These are phyloP conservation scores for Oidiodendron maius DNA, from an alignment of 495 filamentous ascomycete species.

Conservation along the genomic window DNA sequence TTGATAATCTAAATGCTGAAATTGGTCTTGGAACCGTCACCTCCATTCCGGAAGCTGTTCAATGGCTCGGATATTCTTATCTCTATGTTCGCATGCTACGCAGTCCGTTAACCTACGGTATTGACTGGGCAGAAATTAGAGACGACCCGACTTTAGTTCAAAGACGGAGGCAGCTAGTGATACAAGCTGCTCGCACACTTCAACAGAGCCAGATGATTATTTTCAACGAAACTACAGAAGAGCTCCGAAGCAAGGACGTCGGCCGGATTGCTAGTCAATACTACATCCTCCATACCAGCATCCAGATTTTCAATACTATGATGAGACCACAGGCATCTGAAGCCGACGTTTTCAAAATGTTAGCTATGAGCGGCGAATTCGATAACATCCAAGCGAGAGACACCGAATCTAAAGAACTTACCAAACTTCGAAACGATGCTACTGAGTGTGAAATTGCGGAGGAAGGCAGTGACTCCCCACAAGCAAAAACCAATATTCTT, in stretches of 20 bases:
- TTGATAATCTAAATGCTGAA: slow-evolving; percentile 96
- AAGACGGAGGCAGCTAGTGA: slow-evolving; percentile 73
- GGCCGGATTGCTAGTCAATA: slow-evolving; percentile 96
- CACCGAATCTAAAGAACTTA: slow-evolving; percentile 74
- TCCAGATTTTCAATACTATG: slow-evolving; percentile 90
- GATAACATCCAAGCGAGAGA: slow-evolving; percentile 93
- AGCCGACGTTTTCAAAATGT: slow-evolving; percentile 88
- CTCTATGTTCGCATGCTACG: slow-evolving; percentile 93
- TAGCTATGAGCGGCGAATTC: slow-evolving; percentile 94
- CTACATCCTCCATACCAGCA: slow-evolving; percentile 87
- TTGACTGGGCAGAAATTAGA: slow-evolving; percentile 83
- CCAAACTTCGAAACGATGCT: slow-evolving; percentile 54
- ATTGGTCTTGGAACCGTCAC: slow-evolving; percentile 92
- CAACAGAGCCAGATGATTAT: slow-evolving; percentile 98
- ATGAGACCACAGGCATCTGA: slow-evolving; percentile 80
- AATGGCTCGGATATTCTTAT: slow-evolving; percentile 98
- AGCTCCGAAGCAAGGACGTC: slow-evolving; percentile 85
- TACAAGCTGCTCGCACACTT: slow-evolving; percentile 77
- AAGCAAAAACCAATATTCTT: slow-evolving; percentile 92
- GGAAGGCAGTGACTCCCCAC: slow-evolving; percentile 68
- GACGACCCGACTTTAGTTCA: slow-evolving; percentile 83
- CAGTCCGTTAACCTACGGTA: slow-evolving; percentile 90
- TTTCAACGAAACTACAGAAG: slow-evolving; percentile 89
- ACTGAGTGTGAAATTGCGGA: slow-evolving; percentile 68
- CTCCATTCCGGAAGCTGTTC: slow-evolving; percentile 85